phyloP scores from a whole-genome alignment of 129 eudicot species.

The Tagetes erecta region DNA sequence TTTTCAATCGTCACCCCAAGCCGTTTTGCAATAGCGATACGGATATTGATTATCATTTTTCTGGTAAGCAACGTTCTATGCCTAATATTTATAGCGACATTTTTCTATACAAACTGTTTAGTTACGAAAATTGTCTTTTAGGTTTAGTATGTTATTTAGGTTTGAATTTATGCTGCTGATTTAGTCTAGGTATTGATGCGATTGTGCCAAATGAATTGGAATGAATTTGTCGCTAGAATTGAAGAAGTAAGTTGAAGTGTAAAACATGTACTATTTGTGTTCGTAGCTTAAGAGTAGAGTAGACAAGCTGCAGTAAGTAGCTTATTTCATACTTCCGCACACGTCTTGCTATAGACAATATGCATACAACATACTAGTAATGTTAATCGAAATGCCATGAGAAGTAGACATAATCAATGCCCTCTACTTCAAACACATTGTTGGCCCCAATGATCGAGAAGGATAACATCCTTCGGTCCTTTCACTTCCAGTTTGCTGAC shows the following conservation, averaged over 20 bases:
- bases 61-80: conserved; percentile 36
- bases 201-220: too few relatives aligned
- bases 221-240: neutral
- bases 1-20: conserved; percentile 35
- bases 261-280: neutral
- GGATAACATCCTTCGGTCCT: neutral
- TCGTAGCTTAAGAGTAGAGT: neutral
- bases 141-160: conserved; percentile 12
- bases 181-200: neutral
- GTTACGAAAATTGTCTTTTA: neutral
- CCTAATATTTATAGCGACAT: too few relatives aligned
- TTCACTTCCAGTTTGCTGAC: neutral
- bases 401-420: neutral
- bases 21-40: conserved; percentile 61
- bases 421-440: neutral
- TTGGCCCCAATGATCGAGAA: neutral
- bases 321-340: neutral
- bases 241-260: neutral
- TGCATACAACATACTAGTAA: neutral
- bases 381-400: neutral
- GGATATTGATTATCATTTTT: conserved; percentile 39
- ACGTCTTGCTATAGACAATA: neutral
- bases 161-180: neutral
- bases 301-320: neutral
- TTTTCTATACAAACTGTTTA: neutral